Evolutionary conservation across 129 eudicot species (phyloP), one percentile per base, ranked within the genome.

Genomic region (Daucus carota): DNA sequence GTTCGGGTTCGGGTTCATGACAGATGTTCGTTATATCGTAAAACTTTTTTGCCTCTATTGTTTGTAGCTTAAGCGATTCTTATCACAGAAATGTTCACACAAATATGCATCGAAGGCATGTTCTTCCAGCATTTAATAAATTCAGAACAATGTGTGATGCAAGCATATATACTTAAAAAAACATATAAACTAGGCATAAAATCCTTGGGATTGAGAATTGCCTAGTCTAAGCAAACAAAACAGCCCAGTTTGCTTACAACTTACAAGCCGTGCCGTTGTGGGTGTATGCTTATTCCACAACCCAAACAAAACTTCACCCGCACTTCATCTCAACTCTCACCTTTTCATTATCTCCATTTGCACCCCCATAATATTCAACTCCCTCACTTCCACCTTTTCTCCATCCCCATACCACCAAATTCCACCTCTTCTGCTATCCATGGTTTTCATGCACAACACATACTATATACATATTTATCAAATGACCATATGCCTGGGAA

Each of bases 251-350:
- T 8, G 28, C 8, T 12, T 29, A 28, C 62, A 28, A 18, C 70
- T 29, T 33, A 63, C 70, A 63, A 63, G 70, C 70, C 89, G 83
- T 91, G 94, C 92, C 97, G 97, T 86, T 86, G 76, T 84, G 93
- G 97, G 85, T 81, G 86, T 83, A 85, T 79, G 73, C 85, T 84
- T 80, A 71, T 78, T 65, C 80, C 73, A 88, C 87, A 86, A 81
- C 78, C 77, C 85, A 80, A 76, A 66, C 88, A 83, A 71, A 38
- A 82, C 97, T 88, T 90, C 85, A 34, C 67, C 87, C 88, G 83
- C 86, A 88, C 93, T 88, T 84, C 88, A 82, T 75, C 87, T 77
- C 78, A 80, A 59, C 70, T 45, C 43, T 66, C 79, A 73, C 74
- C 70, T 29, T 77, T 76, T 77, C 45, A 57, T 28, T 18, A 63